A percentile compares a stretch with the other conserved stretches of the same genome.
These are phyloP conservation scores for Eleusine indica DNA, from an alignment of 176 grass and related monocot genomes.

Conservation along the genomic window DNA sequence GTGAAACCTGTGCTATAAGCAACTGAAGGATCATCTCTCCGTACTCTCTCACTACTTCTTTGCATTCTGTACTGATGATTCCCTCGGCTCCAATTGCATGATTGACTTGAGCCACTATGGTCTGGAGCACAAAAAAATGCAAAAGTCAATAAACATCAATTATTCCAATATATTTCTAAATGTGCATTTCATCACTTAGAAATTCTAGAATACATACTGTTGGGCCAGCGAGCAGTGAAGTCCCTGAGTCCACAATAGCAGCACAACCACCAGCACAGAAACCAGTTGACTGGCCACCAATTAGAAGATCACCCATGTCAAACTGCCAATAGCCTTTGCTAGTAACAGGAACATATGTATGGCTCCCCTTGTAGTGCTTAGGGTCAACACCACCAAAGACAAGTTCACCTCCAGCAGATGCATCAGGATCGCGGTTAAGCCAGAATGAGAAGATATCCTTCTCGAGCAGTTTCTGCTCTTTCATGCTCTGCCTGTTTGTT, in stretches of 20 bases:
- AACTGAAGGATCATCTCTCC: constrained; percentile 84
- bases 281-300: constrained; percentile 61
- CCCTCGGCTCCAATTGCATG: constrained; percentile 95
- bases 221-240: constrained; percentile 81
- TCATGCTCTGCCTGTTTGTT: constrained; percentile 83
- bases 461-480: constrained; percentile 65
- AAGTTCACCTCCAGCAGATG: constrained; percentile 70
- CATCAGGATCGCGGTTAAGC: constrained; percentile 84
- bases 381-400: constrained; percentile 84
- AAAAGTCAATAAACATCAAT: neutral
- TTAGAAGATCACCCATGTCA: constrained; percentile 76
- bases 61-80: constrained; percentile 83
- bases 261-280: constrained; percentile 82
- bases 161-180: neutral
- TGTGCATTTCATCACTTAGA: neutral
- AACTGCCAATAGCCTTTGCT: constrained; percentile 94
- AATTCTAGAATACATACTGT: constrained; percentile 65
- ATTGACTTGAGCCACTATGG: constrained; percentile 83
- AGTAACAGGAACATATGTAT: constrained; percentile 88
- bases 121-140: constrained; percentile 42
- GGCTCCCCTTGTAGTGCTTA: constrained; percentile 71
- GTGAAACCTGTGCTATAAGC: constrained; percentile 69
- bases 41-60: constrained; percentile 83
- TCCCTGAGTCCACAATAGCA: constrained; percentile 95
- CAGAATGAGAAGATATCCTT: constrained; percentile 93